Evolutionary conservation across 305 asterid species (phyloP), one percentile per base, ranked within the genome.

Genomic region (Fraxinus sp.): DNA sequence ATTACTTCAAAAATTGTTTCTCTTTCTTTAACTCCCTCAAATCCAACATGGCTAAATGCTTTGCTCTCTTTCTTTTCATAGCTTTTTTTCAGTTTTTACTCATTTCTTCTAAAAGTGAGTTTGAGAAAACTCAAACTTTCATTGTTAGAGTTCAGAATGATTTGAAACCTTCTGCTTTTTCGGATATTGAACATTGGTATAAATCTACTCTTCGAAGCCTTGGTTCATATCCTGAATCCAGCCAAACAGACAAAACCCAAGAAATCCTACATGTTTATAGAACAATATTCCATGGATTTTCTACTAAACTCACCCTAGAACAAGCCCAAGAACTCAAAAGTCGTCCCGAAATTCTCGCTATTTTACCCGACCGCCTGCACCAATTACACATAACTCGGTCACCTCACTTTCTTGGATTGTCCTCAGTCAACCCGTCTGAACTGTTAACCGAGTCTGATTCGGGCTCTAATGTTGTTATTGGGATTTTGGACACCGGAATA

Each of bases 221-320:
- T 0, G 81, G 39, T 79, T 87, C 91, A 0, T 73, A 81, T 57
- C 66, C 78, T 13, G 49, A 74, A 16, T 1, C 37, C 74, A 14
- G 26, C 24, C 64, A n/a, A 24, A 32, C 8, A 0, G 22, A 41
- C 3, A 33, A 82, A 4, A 6, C 89, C 76, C 57, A 3, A 2
- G 87, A 81, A 0, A 87, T 93, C 43, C 84, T 93, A n/a, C 97
- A 95, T 73, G 87, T 90, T n/a, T 95, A 95, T 83, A 87, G 46
- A 85, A 92, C 92, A 0, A 95, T 93, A 18, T 90, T 95, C 78
- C 96, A 93, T 84, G 98, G 97, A 1, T 95, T 95, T 66, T 92
- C 97, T 0, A 89, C 92, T 7, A 86, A 80, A 77, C 84, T 95
- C 71, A 90, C 97, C 7, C 83, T 70, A 49, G 52, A 88, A 43